Base-by-base conservation (phyloP, 352 stramenopile species). In the Plasmopara halstedii region DNA sequence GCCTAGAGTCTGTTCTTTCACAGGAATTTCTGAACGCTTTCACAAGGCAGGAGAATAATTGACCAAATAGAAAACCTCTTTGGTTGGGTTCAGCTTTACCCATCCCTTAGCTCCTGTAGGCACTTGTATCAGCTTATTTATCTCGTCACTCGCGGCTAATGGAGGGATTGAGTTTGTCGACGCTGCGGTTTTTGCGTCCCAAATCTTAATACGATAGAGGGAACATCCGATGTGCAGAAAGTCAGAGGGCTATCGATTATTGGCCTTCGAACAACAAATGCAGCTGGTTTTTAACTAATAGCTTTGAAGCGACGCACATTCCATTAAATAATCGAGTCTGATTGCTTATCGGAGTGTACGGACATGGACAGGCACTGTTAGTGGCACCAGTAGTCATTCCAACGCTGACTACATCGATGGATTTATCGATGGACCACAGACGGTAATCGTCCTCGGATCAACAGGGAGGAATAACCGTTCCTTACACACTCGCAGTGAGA, bases 1-100 rank as follows among this genome's bases (percentile, higher is more conserved):
- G 10, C 53, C 62, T 25, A 98, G 58, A 46, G 64, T 42, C 3
- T 62, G 46, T 13, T 73, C 59, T 38, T 66, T 62, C 14, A 83
- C 61, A 13, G 68, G 67, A 72, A 60, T 70, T 31, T 81, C 67
- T 5, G 97, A 70, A 14, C 73, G 70, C 22, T 80, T 69, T 63
- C 95, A 90, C 70, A 97, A 81, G 27, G 82, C 74, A 4, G 73
- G 59, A 4, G 84, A 81, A 59, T 97, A 97, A 41, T 95, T 92
- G n/a, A 97, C 90, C 15, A 97, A 69, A 68, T 97, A 96, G 25
- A 95, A 96, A 22, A 94, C 87, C 45, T 96, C 75, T 53, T 98
- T 93, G 49, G 83, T 83, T 13, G 84, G 85, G 73, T 99, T 99
- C 9, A 98, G 69, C 67, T 98, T 98, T 45, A 99, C 76, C 88